phyloP scores from a whole-genome alignment of 2,329 filamentous ascomycete genomes.

The Fusarium odoratissimum region DNA sequence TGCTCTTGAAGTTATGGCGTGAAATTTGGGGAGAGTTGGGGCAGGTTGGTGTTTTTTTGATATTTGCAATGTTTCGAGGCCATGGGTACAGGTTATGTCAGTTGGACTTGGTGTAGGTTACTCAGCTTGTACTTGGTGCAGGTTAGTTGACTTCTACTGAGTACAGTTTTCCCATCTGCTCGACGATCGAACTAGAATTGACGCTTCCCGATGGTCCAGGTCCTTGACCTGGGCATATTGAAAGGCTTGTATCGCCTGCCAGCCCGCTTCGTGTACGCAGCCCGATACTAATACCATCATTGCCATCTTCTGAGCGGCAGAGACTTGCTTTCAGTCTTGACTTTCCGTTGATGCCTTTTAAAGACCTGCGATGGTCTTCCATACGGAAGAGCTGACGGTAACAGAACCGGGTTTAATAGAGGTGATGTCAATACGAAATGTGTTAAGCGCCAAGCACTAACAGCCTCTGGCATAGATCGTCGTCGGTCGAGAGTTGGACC shows the following conservation, averaged over 20 bases:
- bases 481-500: too few relatives aligned
- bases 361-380: too few relatives aligned
- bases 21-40: neutral
- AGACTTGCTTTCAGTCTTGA: neutral
- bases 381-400: too few relatives aligned
- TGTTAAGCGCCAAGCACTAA: too few relatives aligned
- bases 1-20: neutral
- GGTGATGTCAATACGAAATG: too few relatives aligned
- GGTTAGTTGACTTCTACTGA: neutral
- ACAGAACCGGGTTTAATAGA: too few relatives aligned
- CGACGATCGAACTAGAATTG: neutral
- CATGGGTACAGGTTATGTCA: neutral
- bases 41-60: neutral
- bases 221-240: neutral
- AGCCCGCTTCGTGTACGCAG: neutral
- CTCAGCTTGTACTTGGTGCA: too few relatives aligned
- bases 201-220: neutral
- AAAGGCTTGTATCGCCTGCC: neutral
- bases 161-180: accelerated
- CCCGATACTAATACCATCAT: neutral
- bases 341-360: neutral
- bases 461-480: too few relatives aligned
- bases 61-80: neutral
- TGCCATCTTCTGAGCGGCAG: too few relatives aligned
- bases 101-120: neutral